Percentiles rank a stretch among this genome's conserved stretches.
Conservation (phyloP, 495 filamentous ascomycete genomes). For the Aspergillus ellipticus region DNA sequence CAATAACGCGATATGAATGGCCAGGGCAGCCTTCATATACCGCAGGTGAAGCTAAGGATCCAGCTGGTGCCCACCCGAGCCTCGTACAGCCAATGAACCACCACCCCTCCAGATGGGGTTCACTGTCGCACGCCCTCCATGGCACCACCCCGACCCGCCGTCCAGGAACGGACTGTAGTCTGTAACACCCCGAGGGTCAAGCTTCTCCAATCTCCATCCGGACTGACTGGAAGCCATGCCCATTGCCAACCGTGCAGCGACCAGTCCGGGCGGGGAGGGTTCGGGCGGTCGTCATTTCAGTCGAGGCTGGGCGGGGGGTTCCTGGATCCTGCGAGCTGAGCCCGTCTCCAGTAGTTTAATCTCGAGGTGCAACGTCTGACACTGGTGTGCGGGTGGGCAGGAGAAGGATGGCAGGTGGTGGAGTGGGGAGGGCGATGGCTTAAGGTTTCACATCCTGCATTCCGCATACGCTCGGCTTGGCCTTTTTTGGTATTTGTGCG, state of each 20-base stretch:
- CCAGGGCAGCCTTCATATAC: not conserved
- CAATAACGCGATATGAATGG: too few relatives aligned
- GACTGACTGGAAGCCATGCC: not conserved
- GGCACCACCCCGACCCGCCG: not conserved
- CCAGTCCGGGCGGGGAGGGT: too few relatives aligned
- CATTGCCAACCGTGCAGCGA: not conserved
- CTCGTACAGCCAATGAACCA: not conserved
- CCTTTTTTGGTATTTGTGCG: too few relatives aligned
- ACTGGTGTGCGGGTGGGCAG: not conserved
- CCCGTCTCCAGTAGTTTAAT: conserved; percentile 2
- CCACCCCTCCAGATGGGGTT: not conserved
- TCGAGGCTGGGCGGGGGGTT: not conserved
- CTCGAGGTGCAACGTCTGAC: not conserved
- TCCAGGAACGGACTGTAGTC: not conserved
- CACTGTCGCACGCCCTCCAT: not conserved
- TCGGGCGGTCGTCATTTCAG: not conserved
- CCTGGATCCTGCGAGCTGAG: not conserved
- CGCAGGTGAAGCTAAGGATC: not conserved
- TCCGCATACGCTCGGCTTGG: too few relatives aligned
- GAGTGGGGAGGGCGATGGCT: not conserved
- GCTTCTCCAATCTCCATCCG: conserved; percentile 11
- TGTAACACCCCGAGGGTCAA: conserved; percentile 4
- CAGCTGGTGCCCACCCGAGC: not conserved
- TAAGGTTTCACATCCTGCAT: not conserved
- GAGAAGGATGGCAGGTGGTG: not conserved